These are phyloP conservation scores for Entelexis sorbosivorans DNA, from an alignment of 1,139 yeast genomes.

Conservation along the genomic window DNA sequence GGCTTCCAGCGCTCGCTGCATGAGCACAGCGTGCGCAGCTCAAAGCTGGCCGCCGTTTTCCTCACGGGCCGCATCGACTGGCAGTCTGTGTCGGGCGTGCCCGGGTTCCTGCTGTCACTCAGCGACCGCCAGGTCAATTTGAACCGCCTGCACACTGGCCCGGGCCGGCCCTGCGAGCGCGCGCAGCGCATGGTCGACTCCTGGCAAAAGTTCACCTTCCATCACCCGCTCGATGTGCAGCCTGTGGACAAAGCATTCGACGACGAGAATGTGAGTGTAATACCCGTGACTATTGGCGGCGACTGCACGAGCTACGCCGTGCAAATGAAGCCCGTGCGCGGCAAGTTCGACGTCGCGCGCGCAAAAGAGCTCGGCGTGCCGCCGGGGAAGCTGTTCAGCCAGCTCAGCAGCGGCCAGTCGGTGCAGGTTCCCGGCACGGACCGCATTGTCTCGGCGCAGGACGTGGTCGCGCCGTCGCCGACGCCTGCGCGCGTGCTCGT, in stretches of 20 bases:
- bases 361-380: slow-evolving; percentile 64
- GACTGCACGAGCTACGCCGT: slow-evolving; percentile 48
- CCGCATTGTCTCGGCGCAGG: slow-evolving; percentile 47
- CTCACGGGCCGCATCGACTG: slow-evolving; percentile 66
- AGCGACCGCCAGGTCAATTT: slow-evolving; percentile 55
- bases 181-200: slow-evolving; percentile 48
- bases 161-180: slow-evolving; percentile 28
- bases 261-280: slow-evolving; percentile 45
- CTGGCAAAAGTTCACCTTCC: slow-evolving; percentile 84
- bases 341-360: slow-evolving; percentile 56
- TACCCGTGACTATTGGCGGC: slow-evolving; percentile 35
- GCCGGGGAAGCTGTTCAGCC: slow-evolving; percentile 48
- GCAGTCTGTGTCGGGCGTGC: slow-evolving; percentile 75
- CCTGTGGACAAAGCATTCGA: slow-evolving; percentile 26
- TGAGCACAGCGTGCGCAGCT: slow-evolving; percentile 31
- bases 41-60: slow-evolving; percentile 52
- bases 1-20: slow-evolving; percentile 68
- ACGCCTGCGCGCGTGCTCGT: slow-evolving; percentile 51
- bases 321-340: slow-evolving; percentile 57
- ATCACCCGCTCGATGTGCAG: slow-evolving; percentile 55
- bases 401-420: slow-evolving; percentile 49
- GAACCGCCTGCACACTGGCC: slow-evolving; percentile 37
- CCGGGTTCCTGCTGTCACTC: slow-evolving; percentile 77
- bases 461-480: slow-evolving; percentile 59
- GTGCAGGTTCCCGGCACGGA: slow-evolving; percentile 50